Evolutionary conservation across 805 yeast genomes (phyloP), one percentile per base, ranked within the genome.

Genomic region (Ogataea henricii): DNA sequence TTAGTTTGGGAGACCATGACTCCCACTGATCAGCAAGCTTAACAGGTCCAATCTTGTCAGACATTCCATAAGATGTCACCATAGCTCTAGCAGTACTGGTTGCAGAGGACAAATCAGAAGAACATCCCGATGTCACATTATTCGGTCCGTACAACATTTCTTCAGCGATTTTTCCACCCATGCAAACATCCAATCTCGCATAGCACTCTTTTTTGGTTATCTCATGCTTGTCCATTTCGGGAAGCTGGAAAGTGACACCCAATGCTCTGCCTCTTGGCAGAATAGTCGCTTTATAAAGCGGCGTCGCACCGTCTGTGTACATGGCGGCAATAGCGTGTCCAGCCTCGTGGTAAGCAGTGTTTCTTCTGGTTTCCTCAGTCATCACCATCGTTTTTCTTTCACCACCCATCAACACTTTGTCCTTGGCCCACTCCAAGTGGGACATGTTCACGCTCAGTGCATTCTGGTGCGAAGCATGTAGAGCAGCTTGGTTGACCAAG

Each of bases 111-210:
- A 94, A 79, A 68, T 94, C 99, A 8, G 94, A 84, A 1, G 96
- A 86, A 71, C 98, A 94, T 6, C 99, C 99, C 59, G 92, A 82
- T 3, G 98, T 92, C 10, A 94, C 96, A 64, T 91, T 88, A 47
- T 89, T 96, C 39, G 83, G 78, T 1, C 99, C 99, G 63, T 89
- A 88, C 42, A 87, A 77, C 76, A 89, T 74, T 65, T 92, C 97
- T 73, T 94, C 99, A 25, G 99, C 99, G 49, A 90, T 83, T 67
- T 91, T 91, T 54, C 99, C 99, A 51, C 99, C 99, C 99, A 94
- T 94, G 66, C 97, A 90, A 42, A 94, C 99, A 67, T 94, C 99
- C 56, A 94, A 70, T 54, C 96, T 76, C 0, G 98, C 97, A 54
- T 85, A 76, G 66, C 97, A 88, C 69, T 94, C 98, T 51, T 77